Evolutionary conservation across 2,329 filamentous ascomycete species (phyloP), one percentile per base, ranked within the genome.

Genomic region (Seiridium unicorne): DNA sequence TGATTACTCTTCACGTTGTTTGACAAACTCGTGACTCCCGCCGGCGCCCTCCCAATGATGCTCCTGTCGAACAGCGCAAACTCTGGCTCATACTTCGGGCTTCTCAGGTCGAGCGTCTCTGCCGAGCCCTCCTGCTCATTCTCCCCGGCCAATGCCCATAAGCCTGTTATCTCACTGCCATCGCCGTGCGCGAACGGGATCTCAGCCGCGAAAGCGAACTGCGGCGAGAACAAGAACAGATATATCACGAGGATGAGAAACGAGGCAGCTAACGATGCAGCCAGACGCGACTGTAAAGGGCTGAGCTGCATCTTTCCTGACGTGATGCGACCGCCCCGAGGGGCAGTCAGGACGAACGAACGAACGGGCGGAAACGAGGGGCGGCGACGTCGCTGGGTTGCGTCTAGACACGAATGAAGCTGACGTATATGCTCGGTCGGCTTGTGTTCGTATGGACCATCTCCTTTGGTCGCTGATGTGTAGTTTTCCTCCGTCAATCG

Each of bases 261-360:
- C 38, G 86, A 84, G 58, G 87, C 85, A 68, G 84, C 78, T 57
- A 89, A 72, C 60, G 88, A 90, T 68, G 88, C 86, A 70, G 84
- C 84, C 69, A 92, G 84, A 71, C 89, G 88, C 76, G 87, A 89
- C 78, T 91, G 90, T 66, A 91, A 78, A 69, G 84, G 86, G 72
- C 84, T 88, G 73, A 89, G 82, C 74, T 88, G 78, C 83, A 85
- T 85, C 49, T 40, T 34, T 11, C 18, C 5, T 53, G 34, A 35
- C 64, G 68, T 74, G 70, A 63, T 67, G 66, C 68, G 73, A 76
- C 76, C 76, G 75, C 79, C 79, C 73, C 74, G 68, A 70, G 70
- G 74, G 75, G 72, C 71, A 62, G 49, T 65, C 55, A 32, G 32
- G 32, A 11, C 31, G 35, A 26, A n/a, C 11, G 38, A 31, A 36